Evolutionary conservation across 2,329 filamentous ascomycete genomes (phyloP).

Genomic region (Sodiomyces alkalinus): DNA sequence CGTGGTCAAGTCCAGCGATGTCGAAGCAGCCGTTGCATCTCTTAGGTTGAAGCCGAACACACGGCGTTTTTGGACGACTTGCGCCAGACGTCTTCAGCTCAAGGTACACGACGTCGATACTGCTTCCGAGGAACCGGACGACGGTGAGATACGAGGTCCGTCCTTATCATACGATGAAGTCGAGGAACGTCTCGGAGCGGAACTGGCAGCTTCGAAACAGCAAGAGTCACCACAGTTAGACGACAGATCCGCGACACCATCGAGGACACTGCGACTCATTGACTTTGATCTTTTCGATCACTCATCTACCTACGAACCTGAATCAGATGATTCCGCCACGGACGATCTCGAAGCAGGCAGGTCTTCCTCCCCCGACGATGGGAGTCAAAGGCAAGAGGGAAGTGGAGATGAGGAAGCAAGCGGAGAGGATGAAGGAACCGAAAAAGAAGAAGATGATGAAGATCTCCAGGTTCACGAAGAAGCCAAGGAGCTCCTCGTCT

Average conservation of each 20-base stretch:
- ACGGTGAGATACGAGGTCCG: constrained; percentile 7
- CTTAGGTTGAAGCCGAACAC: constrained; percentile 24
- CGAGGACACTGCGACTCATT: background rate
- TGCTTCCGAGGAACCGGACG: constrained; percentile 6
- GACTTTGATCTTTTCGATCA: constrained; percentile 1
- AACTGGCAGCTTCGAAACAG: no score
- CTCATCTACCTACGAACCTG: background rate
- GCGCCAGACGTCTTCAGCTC: constrained; percentile 32
- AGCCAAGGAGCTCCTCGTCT: constrained; percentile 24
- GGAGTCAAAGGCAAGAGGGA: no score
- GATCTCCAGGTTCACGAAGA: constrained; percentile 20
- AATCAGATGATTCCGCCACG: background rate
- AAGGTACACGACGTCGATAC: constrained; percentile 25
- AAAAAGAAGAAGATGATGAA: constrained; percentile 7
- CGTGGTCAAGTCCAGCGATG: constrained; percentile 27
- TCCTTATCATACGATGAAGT: constrained; percentile 28
- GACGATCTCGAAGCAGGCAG: no score
- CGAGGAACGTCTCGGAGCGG: constrained; percentile 26
- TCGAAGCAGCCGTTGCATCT: constrained; percentile 31
- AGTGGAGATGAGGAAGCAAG: background rate
- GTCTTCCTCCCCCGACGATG: no score
- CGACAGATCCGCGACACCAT: background rate
- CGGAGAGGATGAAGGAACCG: constrained; percentile 4
- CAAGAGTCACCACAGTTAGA: background rate
- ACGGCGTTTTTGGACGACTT: constrained; percentile 28